These are phyloP conservation scores for Zymoseptoria brevis DNA, from an alignment of 2,329 filamentous ascomycete genomes.

Conservation along the genomic window DNA sequence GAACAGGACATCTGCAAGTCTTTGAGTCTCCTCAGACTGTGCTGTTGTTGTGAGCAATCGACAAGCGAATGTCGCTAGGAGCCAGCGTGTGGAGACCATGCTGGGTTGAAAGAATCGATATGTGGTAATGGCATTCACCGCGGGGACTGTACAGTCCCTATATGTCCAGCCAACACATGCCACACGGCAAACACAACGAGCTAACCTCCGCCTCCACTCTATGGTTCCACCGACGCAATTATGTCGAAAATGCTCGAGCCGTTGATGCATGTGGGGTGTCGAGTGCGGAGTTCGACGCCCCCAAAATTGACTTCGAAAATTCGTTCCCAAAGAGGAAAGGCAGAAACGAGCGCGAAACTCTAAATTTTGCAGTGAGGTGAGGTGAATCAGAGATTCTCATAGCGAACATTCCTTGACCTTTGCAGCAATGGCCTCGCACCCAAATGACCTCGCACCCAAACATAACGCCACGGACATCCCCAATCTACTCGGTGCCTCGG, in stretches of 20 bases:
- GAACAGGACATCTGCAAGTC: constrained; percentile 7
- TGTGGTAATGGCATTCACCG: too few relatives aligned
- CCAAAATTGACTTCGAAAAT: background rate
- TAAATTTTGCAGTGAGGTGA: background rate
- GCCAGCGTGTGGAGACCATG: background rate
- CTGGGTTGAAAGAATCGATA: too few relatives aligned
- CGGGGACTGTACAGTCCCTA: too few relatives aligned
- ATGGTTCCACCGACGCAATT: background rate
- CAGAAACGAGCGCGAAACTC: background rate
- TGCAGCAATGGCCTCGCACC: background rate
- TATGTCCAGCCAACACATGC: too few relatives aligned
- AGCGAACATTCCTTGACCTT: background rate
- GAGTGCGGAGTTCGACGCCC: background rate
- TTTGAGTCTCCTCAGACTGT: background rate
- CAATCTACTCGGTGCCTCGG: background rate
- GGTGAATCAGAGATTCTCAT: background rate
- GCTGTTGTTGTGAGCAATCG: background rate
- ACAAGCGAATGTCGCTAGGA: background rate
- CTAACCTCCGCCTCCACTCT: too few relatives aligned
- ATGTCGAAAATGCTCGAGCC: background rate
- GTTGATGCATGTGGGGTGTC: background rate
- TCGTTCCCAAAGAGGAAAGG: background rate
- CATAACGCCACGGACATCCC: background rate
- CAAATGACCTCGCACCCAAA: background rate
- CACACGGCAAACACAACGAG: too few relatives aligned